phyloP scores from a whole-genome alignment of 345 rosid species.

The Eucalyptus melliodora region DNA sequence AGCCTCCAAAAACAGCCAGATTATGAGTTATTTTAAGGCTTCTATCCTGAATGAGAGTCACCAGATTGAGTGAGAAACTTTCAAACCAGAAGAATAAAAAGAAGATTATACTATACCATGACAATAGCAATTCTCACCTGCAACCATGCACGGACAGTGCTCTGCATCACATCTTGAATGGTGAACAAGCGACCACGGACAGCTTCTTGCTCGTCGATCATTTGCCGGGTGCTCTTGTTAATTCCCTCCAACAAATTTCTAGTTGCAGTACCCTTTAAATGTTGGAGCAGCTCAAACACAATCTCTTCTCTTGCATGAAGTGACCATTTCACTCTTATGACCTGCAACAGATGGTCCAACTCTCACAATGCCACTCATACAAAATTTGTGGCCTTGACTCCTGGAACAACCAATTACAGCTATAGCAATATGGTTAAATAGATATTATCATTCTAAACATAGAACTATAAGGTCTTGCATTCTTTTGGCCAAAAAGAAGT shows the following conservation, averaged over 20 bases:
- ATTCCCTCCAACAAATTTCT: constrained; percentile 45
- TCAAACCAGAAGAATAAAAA: neutral
- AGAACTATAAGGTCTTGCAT: neutral
- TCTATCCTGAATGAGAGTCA: constrained; percentile 35
- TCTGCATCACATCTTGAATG: constrained; percentile 97
- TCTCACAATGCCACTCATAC: neutral
- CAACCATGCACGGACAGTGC: constrained; percentile 98
- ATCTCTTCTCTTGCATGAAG: constrained; percentile 99
- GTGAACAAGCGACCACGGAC: constrained; percentile 95
- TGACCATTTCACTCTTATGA: constrained; percentile 96
- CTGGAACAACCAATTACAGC: neutral
- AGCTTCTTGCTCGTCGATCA: constrained; percentile 98
- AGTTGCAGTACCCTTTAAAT: constrained; percentile 51
- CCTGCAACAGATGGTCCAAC: constrained; percentile 20
- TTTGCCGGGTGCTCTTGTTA: constrained; percentile 70
- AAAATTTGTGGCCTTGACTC: neutral
- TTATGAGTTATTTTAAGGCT: constrained; percentile 91
- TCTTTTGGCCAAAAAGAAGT: neutral
- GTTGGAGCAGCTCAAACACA: constrained; percentile 82
- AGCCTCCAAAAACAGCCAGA: constrained; percentile 85
- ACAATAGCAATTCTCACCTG: constrained; percentile 32
- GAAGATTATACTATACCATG: neutral
- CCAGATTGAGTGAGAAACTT: neutral
- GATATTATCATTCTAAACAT: neutral
- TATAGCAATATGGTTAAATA: neutral